Percentiles rank a stretch among this genome's conserved stretches.
These are phyloP conservation scores for Biscutella laevigata DNA, from an alignment of 441 rosid genomes.

Conservation along the genomic window DNA sequence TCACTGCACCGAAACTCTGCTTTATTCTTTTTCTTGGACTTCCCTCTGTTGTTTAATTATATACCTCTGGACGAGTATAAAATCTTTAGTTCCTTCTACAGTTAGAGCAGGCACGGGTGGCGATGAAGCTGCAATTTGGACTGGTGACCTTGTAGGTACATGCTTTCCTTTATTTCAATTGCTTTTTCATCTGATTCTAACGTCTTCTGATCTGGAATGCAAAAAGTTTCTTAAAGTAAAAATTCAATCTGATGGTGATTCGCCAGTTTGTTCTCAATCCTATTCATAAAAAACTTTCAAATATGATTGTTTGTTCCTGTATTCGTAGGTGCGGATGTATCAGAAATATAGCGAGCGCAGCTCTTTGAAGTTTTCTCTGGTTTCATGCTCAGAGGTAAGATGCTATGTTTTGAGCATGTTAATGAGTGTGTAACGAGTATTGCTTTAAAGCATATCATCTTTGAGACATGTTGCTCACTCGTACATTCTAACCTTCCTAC, in stretches of 20 bases:
- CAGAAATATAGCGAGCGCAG: constrained; percentile 75
- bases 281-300: not conserved
- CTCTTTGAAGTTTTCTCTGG: constrained; percentile 56
- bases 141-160: constrained; percentile 99
- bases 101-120: constrained; percentile 99
- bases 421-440: not conserved
- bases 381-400: constrained; percentile 77
- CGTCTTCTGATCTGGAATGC: not conserved
- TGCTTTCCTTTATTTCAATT: constrained; percentile 36
- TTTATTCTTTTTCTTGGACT: not conserved
- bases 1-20: not conserved
- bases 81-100: constrained; percentile 23
- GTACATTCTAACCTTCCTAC: constrained; percentile 5
- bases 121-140: constrained; percentile 98
- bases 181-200: not conserved
- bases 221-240: not conserved
- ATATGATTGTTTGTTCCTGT: constrained; percentile 16
- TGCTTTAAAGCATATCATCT: not conserved
- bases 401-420: not conserved
- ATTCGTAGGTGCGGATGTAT: constrained; percentile 69
- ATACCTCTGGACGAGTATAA: not conserved
- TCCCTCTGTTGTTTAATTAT: not conserved
- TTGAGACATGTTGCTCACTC: not conserved
- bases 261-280: not conserved
- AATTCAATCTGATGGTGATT: not conserved